phyloP scores from a whole-genome alignment of 2,329 filamentous ascomycete genomes.

The Cytospora mali region DNA sequence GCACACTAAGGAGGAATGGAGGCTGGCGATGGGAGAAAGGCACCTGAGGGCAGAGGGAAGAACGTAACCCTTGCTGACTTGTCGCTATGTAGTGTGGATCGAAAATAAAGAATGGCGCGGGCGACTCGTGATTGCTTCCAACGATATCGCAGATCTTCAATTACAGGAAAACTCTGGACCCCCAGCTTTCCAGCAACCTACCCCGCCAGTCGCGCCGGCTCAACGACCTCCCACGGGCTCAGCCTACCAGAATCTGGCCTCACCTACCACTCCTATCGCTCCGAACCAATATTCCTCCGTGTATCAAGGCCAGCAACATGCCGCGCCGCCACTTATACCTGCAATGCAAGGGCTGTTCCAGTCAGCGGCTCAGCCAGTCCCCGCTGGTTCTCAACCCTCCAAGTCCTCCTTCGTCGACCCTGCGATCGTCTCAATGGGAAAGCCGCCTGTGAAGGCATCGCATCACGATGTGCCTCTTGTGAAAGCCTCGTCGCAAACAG shows the following conservation, averaged over 20 bases:
- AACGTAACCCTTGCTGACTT: background rate
- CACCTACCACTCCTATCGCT: constrained; percentile 11
- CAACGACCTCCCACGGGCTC: background rate
- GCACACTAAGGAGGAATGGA: background rate
- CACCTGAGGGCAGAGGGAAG: background rate
- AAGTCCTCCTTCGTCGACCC: constrained; percentile 70
- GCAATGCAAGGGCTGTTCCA: constrained; percentile 32
- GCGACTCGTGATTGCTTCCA: constrained; percentile 21
- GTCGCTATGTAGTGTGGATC: constrained; percentile 15
- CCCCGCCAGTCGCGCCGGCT: constrained; percentile 9
- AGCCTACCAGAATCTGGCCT: constrained; percentile 12
- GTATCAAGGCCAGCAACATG: constrained; percentile 17
- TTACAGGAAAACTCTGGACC: constrained; percentile 13
- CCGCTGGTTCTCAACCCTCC: constrained; percentile 33
- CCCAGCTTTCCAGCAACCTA: constrained; percentile 17
- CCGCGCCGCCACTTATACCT: constrained; percentile 11
- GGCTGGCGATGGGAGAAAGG: background rate
- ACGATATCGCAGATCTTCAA: constrained; percentile 25
- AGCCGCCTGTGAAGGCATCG: constrained; percentile 40
- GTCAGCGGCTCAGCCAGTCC: constrained; percentile 32
- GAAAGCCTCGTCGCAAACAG: constrained; percentile 32
- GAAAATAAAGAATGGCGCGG: constrained; percentile 19
- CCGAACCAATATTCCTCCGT: constrained; percentile 2
- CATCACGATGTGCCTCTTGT: background rate
- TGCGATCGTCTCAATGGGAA: constrained; percentile 73